Base-by-base conservation (phyloP, 2,329 filamentous ascomycete species). In the Sarocladium oryzae region DNA sequence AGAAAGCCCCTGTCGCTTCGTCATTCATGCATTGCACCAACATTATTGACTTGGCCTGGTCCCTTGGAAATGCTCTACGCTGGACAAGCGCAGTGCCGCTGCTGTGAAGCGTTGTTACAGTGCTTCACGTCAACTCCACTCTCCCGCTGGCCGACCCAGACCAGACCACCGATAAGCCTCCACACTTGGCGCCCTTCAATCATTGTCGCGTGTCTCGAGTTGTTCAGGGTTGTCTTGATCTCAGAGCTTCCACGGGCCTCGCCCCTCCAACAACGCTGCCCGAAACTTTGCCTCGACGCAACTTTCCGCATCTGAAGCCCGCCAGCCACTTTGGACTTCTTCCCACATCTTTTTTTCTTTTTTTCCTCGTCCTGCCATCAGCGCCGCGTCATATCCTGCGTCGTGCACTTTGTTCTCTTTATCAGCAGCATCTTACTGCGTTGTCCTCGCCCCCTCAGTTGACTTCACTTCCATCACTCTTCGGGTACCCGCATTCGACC, bases 121-220 rank as follows among this genome's bases (percentile, higher is more conserved):
- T n/a, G n/a, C n/a, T n/a, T n/a, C n/a, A n/a, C n/a, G n/a, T n/a
- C n/a, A n/a, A 13, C 36, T 40, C 40, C 40, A 43, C 40, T 43
- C 9, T 11, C 23, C 40, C 23, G 40, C 40, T 28, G 40, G 23
- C 8, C 21, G 11, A 20, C 40, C 21, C n/a, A n/a, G n/a, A n/a
- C n/a, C n/a, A n/a, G n/a, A n/a, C n/a, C n/a, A n/a, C 15, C 16
- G 40, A 43, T 43, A 43, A 43, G 40, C 40, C 20, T 43, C 40
- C 40, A 43, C 40, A 26, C 16, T 43, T 20, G 21, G 21, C 21
- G 40, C 40, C 40, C 40, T 43, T 43, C 40, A n/a, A 43, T 43
- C 40, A 43, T 43, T 26, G 40, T 43, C 40, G 40, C 40, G 40
- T 43, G 40, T 43, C 40, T 43, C 40, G 40, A 43, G 40, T 43